Base-by-base conservation (phyloP, 192 early-diverging fungal species). In the Coemansia sp. region DNA sequence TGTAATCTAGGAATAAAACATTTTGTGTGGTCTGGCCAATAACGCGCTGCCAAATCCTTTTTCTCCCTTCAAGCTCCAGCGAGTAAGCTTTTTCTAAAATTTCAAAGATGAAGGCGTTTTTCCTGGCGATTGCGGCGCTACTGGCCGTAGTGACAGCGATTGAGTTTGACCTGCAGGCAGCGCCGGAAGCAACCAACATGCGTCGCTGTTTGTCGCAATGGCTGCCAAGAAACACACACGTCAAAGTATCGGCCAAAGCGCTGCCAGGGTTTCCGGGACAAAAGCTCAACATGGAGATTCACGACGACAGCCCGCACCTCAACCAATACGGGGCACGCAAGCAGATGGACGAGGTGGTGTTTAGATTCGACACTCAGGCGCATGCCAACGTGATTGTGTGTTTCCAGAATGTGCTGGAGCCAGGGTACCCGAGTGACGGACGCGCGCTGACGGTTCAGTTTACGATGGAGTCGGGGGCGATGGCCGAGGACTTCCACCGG, bases 331-430 rank as follows among this genome's bases (percentile, higher is more conserved):
- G 77, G 26, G 81, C 72, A 26, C 88, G 90, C 67, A 74, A 70
- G 48, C 79, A 83, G 63, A 39, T 85, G 47, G 65, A 78, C n/a
- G 86, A 82, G 11, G 87, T 83, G 21, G 68, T 73, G 41, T 85
- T 87, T 45, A 82, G 86, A 14, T 92, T 97, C 67, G 88, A 84
- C 49, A 93, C 90, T 21, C 90, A 92, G 65, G 81, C 81, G n/a
- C 87, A 94, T 53, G 89, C 91, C 13, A 83, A 90, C 61, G 78
- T 97, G 15, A 70, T 86, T 30, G 85, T 88, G 45, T 97, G 94
- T 65, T 94, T 95, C 80, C 88, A 87, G 26, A 90, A 91, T 65
- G 61, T 74, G 18, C 70, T 91, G 3, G 63, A 78, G 53, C 70
- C 78, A 16, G 86, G 86, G 70, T 81, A 71, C 30, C 55, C 65